Conservation (phyloP, 2,329 filamentous ascomycete species). For the Sclerotinia borealis region DNA sequence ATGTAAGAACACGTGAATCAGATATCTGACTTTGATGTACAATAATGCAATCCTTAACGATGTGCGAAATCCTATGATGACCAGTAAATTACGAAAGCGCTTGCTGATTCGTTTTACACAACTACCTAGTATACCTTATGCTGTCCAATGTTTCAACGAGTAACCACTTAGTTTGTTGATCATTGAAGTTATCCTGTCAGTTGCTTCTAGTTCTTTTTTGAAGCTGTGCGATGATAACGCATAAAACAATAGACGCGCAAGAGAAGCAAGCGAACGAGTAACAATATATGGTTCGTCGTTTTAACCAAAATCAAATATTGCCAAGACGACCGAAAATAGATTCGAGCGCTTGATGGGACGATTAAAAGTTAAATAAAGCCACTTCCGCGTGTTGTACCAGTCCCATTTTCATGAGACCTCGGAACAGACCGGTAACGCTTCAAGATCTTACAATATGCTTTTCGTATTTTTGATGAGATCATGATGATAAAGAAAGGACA, state of each 20-base stretch:
- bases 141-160: neutral
- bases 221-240: neutral
- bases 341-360: slow-evolving; percentile 6
- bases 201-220: neutral
- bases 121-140: neutral
- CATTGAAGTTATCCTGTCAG: neutral
- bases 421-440: slow-evolving; percentile 5
- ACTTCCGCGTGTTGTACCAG: slow-evolving; percentile 7
- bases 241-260: slow-evolving; percentile 1
- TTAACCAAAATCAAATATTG: neutral
- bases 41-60: neutral
- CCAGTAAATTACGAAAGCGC: neutral
- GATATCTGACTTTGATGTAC: neutral
- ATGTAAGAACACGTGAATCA: neutral
- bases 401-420: slow-evolving; percentile 6
- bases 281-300: neutral
- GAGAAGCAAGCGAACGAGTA: neutral
- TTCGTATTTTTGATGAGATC: neutral
- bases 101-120: neutral
- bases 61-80: neutral
- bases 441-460: neutral
- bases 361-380: neutral
- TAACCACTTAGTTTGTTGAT: slow-evolving; percentile 1
- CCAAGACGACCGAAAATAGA: slow-evolving; percentile 6
- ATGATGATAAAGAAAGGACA: neutral